Percentiles rank a stretch among this genome's conserved stretches.
phyloP scores from a whole-genome alignment of 305 asterid species.

The Ilex paraguariensis region DNA sequence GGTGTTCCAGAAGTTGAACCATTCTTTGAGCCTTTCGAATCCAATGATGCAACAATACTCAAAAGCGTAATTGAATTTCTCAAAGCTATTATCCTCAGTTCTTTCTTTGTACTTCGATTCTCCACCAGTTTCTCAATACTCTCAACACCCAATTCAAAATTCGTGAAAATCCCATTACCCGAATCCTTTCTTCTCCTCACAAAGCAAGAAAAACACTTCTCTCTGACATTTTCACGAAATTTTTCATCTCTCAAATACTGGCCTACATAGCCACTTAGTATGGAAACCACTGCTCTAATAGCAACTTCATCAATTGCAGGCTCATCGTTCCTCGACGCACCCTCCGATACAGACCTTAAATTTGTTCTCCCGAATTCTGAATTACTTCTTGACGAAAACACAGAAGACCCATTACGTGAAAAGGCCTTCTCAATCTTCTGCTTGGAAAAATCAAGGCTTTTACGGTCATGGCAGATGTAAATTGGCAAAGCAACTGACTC shows the following conservation, averaged over 20 bases:
- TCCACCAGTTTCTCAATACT: slow-evolving; percentile 49
- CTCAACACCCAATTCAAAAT: slow-evolving; percentile 47
- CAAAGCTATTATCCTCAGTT: slow-evolving; percentile 40
- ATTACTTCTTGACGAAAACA: slow-evolving; percentile 29
- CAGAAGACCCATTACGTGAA: slow-evolving; percentile 33
- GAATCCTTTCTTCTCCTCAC: slow-evolving; percentile 12
- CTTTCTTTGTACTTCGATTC: slow-evolving; percentile 18
- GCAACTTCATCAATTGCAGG: slow-evolving; percentile 69
- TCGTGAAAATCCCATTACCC: slow-evolving; percentile 26
- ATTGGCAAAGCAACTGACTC: slow-evolving; percentile 51
- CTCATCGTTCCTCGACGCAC: slow-evolving; percentile 26
- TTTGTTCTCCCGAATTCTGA: slow-evolving; percentile 36
- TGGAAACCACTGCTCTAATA: slow-evolving; percentile 56
- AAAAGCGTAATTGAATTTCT: slow-evolving; percentile 46
- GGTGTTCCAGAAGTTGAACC: slow-evolving; percentile 23
- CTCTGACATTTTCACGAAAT: slow-evolving; percentile 33
- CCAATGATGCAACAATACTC: slow-evolving; percentile 36
- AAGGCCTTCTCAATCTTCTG: slow-evolving; percentile 23
- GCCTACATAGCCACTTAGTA: slow-evolving; percentile 50
- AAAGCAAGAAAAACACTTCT: slow-evolving; percentile 51
- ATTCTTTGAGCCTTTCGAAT: slow-evolving; percentile 13
- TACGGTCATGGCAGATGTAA: slow-evolving; percentile 64
- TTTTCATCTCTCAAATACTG: slow-evolving; percentile 38
- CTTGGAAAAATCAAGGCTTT: slow-evolving; percentile 41
- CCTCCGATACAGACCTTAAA: slow-evolving; percentile 17